Evolutionary conservation across 1,284 basidiomycete genomes (phyloP).

Genomic region (Tilletia indica): DNA sequence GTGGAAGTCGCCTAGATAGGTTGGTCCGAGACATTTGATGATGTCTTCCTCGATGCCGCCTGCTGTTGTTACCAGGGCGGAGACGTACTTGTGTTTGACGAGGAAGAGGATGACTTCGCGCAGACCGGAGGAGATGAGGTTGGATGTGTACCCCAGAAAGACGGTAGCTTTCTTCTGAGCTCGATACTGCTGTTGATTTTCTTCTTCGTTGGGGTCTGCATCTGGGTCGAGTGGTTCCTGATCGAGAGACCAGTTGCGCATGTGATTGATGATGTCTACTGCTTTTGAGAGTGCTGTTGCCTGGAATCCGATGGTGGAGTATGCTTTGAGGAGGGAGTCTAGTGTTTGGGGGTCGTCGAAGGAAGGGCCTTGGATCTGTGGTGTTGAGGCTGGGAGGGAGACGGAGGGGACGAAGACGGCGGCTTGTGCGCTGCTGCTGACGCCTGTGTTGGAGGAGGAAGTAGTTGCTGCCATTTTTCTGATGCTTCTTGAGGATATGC

Average conservation of each 20-base stretch:
- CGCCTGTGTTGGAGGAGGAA: not conserved
- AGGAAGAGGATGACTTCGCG: conserved; percentile 90
- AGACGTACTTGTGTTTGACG: conserved; percentile 87
- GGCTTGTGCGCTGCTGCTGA: conserved; percentile 32
- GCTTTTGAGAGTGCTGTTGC: conserved; percentile 85
- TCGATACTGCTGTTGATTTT: conserved; percentile 63
- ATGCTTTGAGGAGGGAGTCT: conserved; percentile 69
- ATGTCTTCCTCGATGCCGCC: conserved; percentile 99
- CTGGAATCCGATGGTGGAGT: conserved; percentile 91
- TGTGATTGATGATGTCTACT: conserved; percentile 82
- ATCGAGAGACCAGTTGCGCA: conserved; percentile 59
- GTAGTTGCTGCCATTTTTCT: too few species aligned
- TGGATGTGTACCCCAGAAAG: conserved; percentile 97
- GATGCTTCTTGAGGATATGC: too few species aligned
- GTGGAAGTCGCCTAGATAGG: conserved; percentile 83
- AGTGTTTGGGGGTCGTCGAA: conserved; percentile 73
- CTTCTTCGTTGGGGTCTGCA: conserved; percentile 28
- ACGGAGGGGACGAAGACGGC: conserved; percentile 41
- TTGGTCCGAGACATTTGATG: conserved; percentile 95
- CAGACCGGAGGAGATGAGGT: conserved; percentile 94
- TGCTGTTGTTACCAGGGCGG: conserved; percentile 90
- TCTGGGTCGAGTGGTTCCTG: conserved; percentile 28
- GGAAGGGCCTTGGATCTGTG: conserved; percentile 79
- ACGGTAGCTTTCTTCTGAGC: conserved; percentile 74
- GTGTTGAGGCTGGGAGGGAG: conserved; percentile 35